Percentiles rank a stretch among this genome's conserved stretches.
phyloP scores from a whole-genome alignment of 345 rosid species.

The Pugionium cornutum region DNA sequence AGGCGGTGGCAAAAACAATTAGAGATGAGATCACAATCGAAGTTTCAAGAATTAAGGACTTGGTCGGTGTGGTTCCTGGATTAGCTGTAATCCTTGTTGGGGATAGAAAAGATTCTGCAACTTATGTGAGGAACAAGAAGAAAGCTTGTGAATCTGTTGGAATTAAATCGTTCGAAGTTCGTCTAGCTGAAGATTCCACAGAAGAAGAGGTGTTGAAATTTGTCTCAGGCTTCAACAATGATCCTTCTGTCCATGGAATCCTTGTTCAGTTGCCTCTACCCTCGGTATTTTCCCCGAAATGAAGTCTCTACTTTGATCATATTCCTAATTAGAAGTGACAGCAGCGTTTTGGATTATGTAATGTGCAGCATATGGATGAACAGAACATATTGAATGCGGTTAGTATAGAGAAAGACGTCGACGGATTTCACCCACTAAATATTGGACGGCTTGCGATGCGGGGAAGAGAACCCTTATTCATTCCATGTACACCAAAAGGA shows the following conservation, averaged over 20 bases:
- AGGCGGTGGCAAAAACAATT: slow-evolving; percentile 63
- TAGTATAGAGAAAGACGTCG: slow-evolving; percentile 81
- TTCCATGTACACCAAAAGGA: slow-evolving; percentile 92
- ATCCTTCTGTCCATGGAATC: slow-evolving; percentile 83
- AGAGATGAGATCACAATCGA: slow-evolving; percentile 67
- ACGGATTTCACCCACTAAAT: slow-evolving; percentile 85
- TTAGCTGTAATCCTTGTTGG: slow-evolving; percentile 86
- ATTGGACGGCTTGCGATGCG: slow-evolving; percentile 86
- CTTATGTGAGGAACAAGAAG: slow-evolving; percentile 84
- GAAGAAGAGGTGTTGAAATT: slow-evolving; percentile 67
- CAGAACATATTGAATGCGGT: slow-evolving; percentile 72
- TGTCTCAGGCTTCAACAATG: slow-evolving; percentile 60
- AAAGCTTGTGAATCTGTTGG: slow-evolving; percentile 83
- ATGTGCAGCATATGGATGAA: slow-evolving; percentile 75
- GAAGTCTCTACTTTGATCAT: background rate
- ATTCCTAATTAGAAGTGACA: background rate
- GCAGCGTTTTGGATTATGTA: background rate
- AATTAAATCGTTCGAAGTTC: slow-evolving; percentile 68
- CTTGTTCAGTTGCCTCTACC: slow-evolving; percentile 90
- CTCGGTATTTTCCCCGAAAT: slow-evolving; percentile 50
- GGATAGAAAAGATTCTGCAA: slow-evolving; percentile 76
- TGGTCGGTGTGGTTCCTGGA: slow-evolving; percentile 69
- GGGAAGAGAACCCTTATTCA: slow-evolving; percentile 78
- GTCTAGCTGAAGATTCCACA: slow-evolving; percentile 56
- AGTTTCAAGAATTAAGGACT: slow-evolving; percentile 77